Percentiles rank a stretch among this genome's conserved stretches.
phyloP scores from a whole-genome alignment of 257 asterid species.

The Capsicum baccatum region DNA sequence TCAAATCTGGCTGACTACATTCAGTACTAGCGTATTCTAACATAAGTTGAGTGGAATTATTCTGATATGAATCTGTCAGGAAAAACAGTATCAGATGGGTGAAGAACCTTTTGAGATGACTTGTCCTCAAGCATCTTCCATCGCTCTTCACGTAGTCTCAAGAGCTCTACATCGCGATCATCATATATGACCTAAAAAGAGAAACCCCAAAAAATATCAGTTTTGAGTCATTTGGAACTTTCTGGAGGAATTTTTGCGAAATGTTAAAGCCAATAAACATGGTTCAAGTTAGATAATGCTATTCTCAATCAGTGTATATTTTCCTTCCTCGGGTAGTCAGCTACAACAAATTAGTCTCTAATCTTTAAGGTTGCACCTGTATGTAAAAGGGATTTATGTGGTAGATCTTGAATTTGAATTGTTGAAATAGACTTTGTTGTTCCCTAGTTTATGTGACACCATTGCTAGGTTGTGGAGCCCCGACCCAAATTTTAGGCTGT shows the following conservation, averaged over 20 bases:
- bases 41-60: not conserved
- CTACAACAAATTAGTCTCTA: not conserved
- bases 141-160: slow-evolving; percentile 52
- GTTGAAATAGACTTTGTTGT: not conserved
- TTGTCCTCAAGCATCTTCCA: slow-evolving; percentile 44
- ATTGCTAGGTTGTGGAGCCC: too few relatives aligned
- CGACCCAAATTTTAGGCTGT: too few relatives aligned
- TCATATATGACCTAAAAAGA: slow-evolving; percentile 50
- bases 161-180: slow-evolving; percentile 48
- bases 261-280: not conserved
- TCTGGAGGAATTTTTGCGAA: not conserved
- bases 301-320: not conserved
- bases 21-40: not conserved
- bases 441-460: not conserved
- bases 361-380: not conserved
- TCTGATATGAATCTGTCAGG: slow-evolving; percentile 5
- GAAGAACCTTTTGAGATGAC: slow-evolving; percentile 37
- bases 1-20: not conserved
- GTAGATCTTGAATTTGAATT: not conserved
- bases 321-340: too few relatives aligned
- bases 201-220: slow-evolving; percentile 23
- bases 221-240: not conserved
- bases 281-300: slow-evolving; percentile 8
- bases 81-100: not conserved
- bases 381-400: not conserved